Base-by-base conservation (phyloP, 2,329 filamentous ascomycete genomes). In the Alternaria consortialis region DNA sequence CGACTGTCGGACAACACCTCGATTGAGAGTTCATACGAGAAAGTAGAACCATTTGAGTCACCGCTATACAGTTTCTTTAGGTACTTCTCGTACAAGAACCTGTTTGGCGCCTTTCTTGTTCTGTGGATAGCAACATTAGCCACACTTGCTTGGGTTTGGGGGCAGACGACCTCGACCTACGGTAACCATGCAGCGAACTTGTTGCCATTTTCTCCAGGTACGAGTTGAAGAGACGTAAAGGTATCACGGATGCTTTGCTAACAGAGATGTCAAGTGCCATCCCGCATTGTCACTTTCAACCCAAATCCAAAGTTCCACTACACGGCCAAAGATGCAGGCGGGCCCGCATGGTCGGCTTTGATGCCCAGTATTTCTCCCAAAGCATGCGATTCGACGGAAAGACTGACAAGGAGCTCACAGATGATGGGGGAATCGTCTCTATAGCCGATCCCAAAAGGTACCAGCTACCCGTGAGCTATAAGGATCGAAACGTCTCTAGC, bases 391-490 rank as follows among this genome's bases (percentile, higher is more conserved):
- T 17, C 15, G 9, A 15, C 27, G 13, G 12, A 31, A 25, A 20
- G 29, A 42, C 36, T 50, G 39, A 55, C 53, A 4, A 43, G 6
- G 4, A 40, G 9, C 7, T 7, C 27, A 15, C 11, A 62, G 59
- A 55, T 34, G 59, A 54, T 11, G 44, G 50, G 9, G 36, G 59
- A 12, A 55, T 62, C 27, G 32, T 62, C 36, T 58, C 48, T 11
- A 37, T 54, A 36, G 8, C 17, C 12, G 29, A 50, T 12, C 44
- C 59, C 23, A 27, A 29, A 27, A 62, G 53, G 7, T 58, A 58
- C 48, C 54, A 43, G 23, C 36, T 61, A 25, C 40, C 48, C n/a
- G 15, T 20, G 20, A 61, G 58, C 27, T 62, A 62, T 29, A 58
- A 54, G 48, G 39, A 58, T 15, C 42, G 48, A 31, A 61, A 61